Base-by-base conservation (phyloP, 768 basidiomycete genomes). In the Rubroboletus pulcherrimus region DNA sequence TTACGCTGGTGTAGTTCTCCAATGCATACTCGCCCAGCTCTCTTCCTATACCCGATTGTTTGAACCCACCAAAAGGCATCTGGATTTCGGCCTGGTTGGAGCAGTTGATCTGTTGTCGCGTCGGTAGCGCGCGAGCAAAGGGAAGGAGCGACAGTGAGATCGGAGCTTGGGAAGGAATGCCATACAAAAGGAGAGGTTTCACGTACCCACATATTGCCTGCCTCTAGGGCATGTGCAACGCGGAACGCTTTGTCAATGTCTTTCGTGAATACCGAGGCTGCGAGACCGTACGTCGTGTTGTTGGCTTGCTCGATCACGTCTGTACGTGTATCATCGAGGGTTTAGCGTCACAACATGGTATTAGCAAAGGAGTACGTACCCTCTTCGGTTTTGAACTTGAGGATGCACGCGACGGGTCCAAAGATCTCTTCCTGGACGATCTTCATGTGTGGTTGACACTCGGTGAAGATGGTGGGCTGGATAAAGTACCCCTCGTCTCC, bases 181-280 rank as follows among this genome's bases (percentile, higher is more conserved):
- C 26, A 15, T n/a, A 14, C 9, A 26, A 26, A 26, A 26, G 24
- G 12, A 6, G 31, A 17, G 31, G 21, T 5, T 30, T 35, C 46
- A 67, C 52, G 11, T 52, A 84, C 79, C 84, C 85, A 91, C 12
- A 81, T 82, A 15, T 87, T 78, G 31, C 80, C 80, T 4, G 77
- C 77, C 53, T 81, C 74, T 12, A 82, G 63, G 41, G 67, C 66
- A 49, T 74, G 70, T 15, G 77, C 76, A 30, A 77, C 72, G 11
- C 68, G 66, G 47, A 80, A 67, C 15, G 75, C 80, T 44, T 72
- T 66, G 38, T 71, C 67, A 59, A 81, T 56, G 33, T 56, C 54
- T 11, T 47, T 56, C 1, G 55, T 56, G 38, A 56, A 56, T n/a
- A 56, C 55, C 5, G 55, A 55, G 5, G 55, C 55, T 11, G 54